phyloP scores from a whole-genome alignment of 2,329 filamentous ascomycete species.

The Biscogniauxia sp. region DNA sequence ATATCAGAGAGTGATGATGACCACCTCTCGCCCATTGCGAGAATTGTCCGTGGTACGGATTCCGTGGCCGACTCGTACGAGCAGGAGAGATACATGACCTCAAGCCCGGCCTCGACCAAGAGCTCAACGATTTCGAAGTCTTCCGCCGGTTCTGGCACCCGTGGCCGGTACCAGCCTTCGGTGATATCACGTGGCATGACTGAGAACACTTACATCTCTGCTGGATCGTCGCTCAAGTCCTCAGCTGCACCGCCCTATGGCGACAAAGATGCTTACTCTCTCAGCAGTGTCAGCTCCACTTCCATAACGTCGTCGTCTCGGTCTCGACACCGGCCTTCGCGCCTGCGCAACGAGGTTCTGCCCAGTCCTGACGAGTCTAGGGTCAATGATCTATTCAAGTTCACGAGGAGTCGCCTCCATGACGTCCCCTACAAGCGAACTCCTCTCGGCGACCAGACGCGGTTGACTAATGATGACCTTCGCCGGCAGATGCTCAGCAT shows the following conservation, averaged over 20 bases:
- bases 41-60: conserved; percentile 70
- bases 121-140: conserved; percentile 60
- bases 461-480: conserved; percentile 73
- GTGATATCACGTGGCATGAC: conserved; percentile 53
- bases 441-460: conserved; percentile 53
- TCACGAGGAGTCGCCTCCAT: conserved; percentile 73
- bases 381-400: conserved; percentile 80
- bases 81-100: conserved; percentile 59
- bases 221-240: conserved; percentile 56
- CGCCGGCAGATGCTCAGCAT: conserved; percentile 87
- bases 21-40: conserved; percentile 71
- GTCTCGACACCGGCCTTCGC: conserved; percentile 56
- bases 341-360: conserved; percentile 76
- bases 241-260: conserved; percentile 33
- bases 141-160: conserved; percentile 53
- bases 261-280: conserved; percentile 55
- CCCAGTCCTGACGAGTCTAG: conserved; percentile 73
- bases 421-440: conserved; percentile 80
- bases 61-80: conserved; percentile 57
- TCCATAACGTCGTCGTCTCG: conserved; percentile 49
- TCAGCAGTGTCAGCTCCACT: conserved; percentile 47
- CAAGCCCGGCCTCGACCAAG: conserved; percentile 64
- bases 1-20: conserved; percentile 76
- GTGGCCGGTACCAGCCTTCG: conserved; percentile 49
- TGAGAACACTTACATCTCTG: conserved; percentile 67